Percentiles rank a stretch among this genome's conserved stretches.
Conservation (phyloP, 345 rosid genomes). For the Nephelium lappaceum region DNA sequence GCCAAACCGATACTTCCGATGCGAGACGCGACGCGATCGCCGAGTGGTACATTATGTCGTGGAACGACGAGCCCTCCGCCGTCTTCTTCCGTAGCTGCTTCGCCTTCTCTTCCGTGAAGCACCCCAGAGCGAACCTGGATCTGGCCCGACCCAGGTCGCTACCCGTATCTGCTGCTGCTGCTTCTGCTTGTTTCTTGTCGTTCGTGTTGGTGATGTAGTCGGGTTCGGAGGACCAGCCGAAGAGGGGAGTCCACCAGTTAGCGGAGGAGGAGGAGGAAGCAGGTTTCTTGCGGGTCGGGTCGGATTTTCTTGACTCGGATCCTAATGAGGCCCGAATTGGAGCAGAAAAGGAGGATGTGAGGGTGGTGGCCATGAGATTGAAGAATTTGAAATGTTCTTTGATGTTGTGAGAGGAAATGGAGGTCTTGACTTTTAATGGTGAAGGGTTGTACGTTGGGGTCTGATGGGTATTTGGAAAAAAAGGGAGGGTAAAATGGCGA, state of each 20-base stretch:
- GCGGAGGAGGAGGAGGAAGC: constrained; percentile 9
- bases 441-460: constrained; percentile 4
- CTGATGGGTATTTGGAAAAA: neutral
- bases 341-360: constrained; percentile 15
- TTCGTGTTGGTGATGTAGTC: constrained; percentile 21
- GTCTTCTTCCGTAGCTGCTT: constrained; percentile 51
- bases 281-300: constrained; percentile 8
- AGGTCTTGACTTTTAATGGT: neutral
- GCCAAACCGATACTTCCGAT: constrained; percentile 28
- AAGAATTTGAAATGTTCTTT: neutral
- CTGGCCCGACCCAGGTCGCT: constrained; percentile 12
- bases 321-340: constrained; percentile 18
- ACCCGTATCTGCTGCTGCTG: neutral
- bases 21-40: constrained; percentile 53
- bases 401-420: neutral
- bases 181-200: neutral
- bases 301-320: constrained; percentile 15
- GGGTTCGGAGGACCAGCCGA: constrained; percentile 37
- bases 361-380: constrained; percentile 6
- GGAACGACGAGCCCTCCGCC: constrained; percentile 36
- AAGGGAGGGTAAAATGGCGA: neutral
- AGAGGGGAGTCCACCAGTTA: constrained; percentile 47
- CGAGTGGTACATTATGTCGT: constrained; percentile 60
- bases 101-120: constrained; percentile 64
- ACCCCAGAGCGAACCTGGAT: constrained; percentile 34